Percentiles rank a stretch among this genome's conserved stretches.
phyloP scores from a whole-genome alignment of 352 stramenopile species.

The Phytophthora pistaciae region DNA sequence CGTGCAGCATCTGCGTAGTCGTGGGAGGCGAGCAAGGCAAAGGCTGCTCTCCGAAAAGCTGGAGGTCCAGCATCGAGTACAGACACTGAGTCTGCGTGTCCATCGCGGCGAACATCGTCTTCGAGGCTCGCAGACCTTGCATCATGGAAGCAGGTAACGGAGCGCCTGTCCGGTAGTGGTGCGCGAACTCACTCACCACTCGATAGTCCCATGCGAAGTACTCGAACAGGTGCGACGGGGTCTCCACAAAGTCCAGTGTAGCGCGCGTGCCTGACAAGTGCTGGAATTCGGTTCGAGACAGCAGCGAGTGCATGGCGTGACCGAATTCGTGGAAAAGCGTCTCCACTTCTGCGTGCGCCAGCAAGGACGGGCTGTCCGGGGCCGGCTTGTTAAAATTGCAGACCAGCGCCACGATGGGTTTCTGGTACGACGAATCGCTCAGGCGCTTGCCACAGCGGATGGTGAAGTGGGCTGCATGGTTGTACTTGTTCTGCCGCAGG shows the following conservation, averaged over 20 bases:
- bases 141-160: constrained; percentile 85
- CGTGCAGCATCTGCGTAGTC: constrained; percentile 63
- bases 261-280: constrained; percentile 96
- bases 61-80: constrained; percentile 84
- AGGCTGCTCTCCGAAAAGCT: constrained; percentile 73
- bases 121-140: constrained; percentile 71
- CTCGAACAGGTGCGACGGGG: constrained; percentile 98
- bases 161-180: constrained; percentile 84
- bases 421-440: constrained; percentile 84
- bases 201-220: constrained; percentile 96
- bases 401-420: constrained; percentile 95
- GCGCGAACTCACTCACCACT: constrained; percentile 86
- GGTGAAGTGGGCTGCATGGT: constrained; percentile 95
- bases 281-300: constrained; percentile 97
- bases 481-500: constrained; percentile 88
- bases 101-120: constrained; percentile 92
- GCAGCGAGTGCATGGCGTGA: constrained; percentile 97
- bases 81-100: constrained; percentile 88
- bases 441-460: constrained; percentile 93
- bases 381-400: constrained; percentile 91
- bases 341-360: constrained; percentile 95
- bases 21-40: constrained; percentile 49
- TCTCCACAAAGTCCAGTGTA: constrained; percentile 96
- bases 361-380: constrained; percentile 69
- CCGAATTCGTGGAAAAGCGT: constrained; percentile 99